Evolutionary conservation across 2,329 filamentous ascomycete species (phyloP).

Genomic region (Aspergillus tanneri): DNA sequence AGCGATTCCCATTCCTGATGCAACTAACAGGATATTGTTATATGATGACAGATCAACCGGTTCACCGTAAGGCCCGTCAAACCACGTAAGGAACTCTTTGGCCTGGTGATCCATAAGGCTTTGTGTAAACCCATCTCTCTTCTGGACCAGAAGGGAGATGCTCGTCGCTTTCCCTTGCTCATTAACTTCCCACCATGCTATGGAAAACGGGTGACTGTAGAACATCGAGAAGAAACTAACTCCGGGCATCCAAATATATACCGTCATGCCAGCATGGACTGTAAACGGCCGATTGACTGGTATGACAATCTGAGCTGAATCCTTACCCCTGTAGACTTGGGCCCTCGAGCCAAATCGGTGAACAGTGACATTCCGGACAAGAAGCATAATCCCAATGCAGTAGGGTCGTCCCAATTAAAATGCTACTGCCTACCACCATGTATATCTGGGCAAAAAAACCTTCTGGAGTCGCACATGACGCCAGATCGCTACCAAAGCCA

Average conservation of each 20-base stretch:
- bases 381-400: slow-evolving; percentile 12
- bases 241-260: slow-evolving; percentile 23
- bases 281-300: slow-evolving; percentile 13
- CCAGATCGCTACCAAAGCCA: slow-evolving; percentile 2
- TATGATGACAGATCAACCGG: slow-evolving; percentile 22
- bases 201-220: slow-evolving; percentile 27
- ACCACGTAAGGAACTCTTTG: slow-evolving; percentile 13
- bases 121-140: slow-evolving; percentile 15
- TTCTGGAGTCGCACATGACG: neutral
- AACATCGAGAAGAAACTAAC: slow-evolving; percentile 20
- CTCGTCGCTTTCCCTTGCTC: slow-evolving; percentile 19
- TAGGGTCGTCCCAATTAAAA: neutral
- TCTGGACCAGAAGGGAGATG: slow-evolving; percentile 4
- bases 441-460: slow-evolving; percentile 1
- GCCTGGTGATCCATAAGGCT: slow-evolving; percentile 15
- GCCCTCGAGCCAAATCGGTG: slow-evolving; percentile 7
- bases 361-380: slow-evolving; percentile 18
- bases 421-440: neutral
- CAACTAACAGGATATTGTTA: slow-evolving; percentile 30
- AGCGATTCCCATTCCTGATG: slow-evolving; percentile 31
- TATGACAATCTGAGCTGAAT: slow-evolving; percentile 11
- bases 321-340: neutral
- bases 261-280: slow-evolving; percentile 15
- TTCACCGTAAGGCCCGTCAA: slow-evolving; percentile 28
- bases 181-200: slow-evolving; percentile 23